Evolutionary conservation across 305 asterid species (phyloP).

Genomic region (Fraxinus latifolia): DNA sequence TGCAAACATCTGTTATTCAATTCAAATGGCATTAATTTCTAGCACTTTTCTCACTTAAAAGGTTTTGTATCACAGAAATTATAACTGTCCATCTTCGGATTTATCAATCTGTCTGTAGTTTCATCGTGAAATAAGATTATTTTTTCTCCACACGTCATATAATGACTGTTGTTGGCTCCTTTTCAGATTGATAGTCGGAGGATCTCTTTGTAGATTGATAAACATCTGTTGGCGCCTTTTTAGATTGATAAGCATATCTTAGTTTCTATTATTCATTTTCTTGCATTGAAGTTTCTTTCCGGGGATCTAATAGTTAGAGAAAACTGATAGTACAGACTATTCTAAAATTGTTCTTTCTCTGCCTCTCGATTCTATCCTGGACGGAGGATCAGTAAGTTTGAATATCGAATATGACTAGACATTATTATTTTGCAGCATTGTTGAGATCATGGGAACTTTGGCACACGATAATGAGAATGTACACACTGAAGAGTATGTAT

Average conservation of each 20-base stretch:
- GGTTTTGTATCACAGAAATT: neutral
- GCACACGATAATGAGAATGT: slow-evolving; percentile 38
- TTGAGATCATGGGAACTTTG: slow-evolving; percentile 54
- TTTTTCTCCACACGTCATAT: neutral
- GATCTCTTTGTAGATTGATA: neutral
- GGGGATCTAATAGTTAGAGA: neutral
- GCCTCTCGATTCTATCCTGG: neutral
- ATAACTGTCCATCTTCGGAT: neutral
- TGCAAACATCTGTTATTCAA: neutral
- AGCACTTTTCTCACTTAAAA: neutral
- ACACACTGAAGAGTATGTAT: slow-evolving; percentile 36
- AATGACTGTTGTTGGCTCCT: neutral
- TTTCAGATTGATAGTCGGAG: neutral
- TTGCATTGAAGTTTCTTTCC: neutral
- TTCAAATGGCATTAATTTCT: neutral
- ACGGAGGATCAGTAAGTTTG: neutral
- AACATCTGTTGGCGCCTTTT: neutral
- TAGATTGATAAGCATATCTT: neutral
- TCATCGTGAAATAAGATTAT: neutral
- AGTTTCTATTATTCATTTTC: neutral
- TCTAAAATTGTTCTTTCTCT: neutral
- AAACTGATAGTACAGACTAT: neutral
- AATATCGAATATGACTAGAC: neutral
- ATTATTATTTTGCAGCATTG: slow-evolving; percentile 33
- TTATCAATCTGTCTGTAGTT: neutral